Evolutionary conservation across 495 filamentous ascomycete species (phyloP), one percentile per base, ranked within the genome.

Genomic region (Podospora pseudocomata): DNA sequence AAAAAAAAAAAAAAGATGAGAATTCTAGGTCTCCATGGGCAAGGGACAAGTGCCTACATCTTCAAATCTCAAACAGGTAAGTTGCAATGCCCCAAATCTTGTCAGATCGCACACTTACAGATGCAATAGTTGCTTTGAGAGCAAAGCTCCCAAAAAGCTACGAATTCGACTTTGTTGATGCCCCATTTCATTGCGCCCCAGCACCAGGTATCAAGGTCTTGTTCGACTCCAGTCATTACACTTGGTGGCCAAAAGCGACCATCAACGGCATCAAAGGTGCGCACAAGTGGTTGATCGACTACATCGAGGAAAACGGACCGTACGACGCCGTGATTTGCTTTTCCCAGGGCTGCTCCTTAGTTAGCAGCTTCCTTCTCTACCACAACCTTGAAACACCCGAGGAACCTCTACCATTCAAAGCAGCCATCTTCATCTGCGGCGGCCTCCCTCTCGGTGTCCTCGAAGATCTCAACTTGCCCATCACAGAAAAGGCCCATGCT

Each of bases 1-100:
- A 27, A 30, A n/a, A 20, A 20, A 20, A 20, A 58, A 6, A 23
- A 23, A 23, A 65, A 60, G 4, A 89, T 89, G 82, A 83, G 79
- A 68, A 74, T 90, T 64, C 84, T 91, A 56, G 87, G 86, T 67
- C 86, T 90, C 19, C 88, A 91, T 73, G 88, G 86, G 9, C 81
- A 82, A 67, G 88, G 87, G 34, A 89, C 88, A 34, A 89, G 86
- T 70, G 82, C 75, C 54, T 66, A 75, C 0, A 87, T 88, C 66
- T 87, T 90, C 73, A 80, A 83, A 66, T 83, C 86, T 3, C 86
- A 90, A 68, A 85, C 86, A 11, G 78, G 88, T 86, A 70, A 72
- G 78, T 74, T 20, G 39, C 39, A 49, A 11, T 16, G 65, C 66
- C 57, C 30, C 18, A 18, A 7, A n/a, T 32, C 58, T 3, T 19